Evolutionary conservation across 768 basidiomycete genomes (phyloP).

Genomic region (Panus rudis): DNA sequence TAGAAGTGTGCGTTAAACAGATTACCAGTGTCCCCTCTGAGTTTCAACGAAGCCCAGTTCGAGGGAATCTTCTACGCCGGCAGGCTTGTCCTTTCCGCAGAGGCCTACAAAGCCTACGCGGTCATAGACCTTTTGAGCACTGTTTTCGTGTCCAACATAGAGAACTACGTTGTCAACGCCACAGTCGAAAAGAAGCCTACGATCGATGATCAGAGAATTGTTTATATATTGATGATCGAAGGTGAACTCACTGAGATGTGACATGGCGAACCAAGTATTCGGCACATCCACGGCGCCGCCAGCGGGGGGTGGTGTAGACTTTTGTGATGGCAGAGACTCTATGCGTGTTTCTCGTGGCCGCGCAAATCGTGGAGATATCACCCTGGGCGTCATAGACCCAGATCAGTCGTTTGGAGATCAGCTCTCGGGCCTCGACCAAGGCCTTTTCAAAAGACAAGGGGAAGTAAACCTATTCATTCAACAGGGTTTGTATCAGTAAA

Average conservation of each 20-base stretch:
- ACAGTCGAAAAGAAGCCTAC: slow-evolving; percentile 34
- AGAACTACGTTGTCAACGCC: slow-evolving; percentile 44
- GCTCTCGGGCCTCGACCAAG: slow-evolving; percentile 36
- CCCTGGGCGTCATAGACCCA: slow-evolving; percentile 44
- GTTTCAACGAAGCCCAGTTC: slow-evolving; percentile 47
- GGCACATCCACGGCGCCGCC: slow-evolving; percentile 42
- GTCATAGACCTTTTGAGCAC: slow-evolving; percentile 43
- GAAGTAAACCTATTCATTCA: slow-evolving; percentile 36
- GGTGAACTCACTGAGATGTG: slow-evolving; percentile 31
- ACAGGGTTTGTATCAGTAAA: slow-evolving; percentile 2
- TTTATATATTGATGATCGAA: slow-evolving; percentile 2
- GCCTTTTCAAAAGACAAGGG: slow-evolving; percentile 33
- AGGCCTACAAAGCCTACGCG: slow-evolving; percentile 48
- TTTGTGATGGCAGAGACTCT: slow-evolving; percentile 50
- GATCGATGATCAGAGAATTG: slow-evolving; percentile 10
- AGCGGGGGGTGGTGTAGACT: slow-evolving; percentile 43
- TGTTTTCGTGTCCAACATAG: slow-evolving; percentile 48
- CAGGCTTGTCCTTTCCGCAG: slow-evolving; percentile 29
- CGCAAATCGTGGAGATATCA: slow-evolving; percentile 43
- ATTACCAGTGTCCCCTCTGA: slow-evolving; percentile 50
- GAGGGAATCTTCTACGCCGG: slow-evolving; percentile 40
- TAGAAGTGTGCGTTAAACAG: no score
- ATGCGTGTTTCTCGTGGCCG: slow-evolving; percentile 46
- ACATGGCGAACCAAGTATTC: slow-evolving; percentile 44
- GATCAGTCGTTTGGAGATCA: slow-evolving; percentile 41